Evolutionary conservation across 371 early-diverging fungal genomes (phyloP), one percentile per base, ranked within the genome.

Genomic region (Capniomyces stellatus): DNA sequence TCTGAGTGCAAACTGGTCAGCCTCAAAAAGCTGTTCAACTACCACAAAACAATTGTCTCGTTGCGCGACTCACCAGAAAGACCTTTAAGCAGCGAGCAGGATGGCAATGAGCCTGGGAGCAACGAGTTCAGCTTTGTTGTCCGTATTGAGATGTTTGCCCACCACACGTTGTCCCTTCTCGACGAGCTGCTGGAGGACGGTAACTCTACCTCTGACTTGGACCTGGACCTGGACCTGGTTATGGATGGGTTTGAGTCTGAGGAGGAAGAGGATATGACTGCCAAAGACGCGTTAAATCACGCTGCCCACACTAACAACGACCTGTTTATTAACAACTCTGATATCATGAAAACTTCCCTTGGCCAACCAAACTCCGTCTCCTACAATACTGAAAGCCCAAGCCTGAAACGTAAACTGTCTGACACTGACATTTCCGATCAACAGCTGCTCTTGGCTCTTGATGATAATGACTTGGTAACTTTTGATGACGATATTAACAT

Each of bases 401-500:
- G n/a, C 35, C 15, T 35, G 6, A 35, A 35, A 35, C 35, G 35
- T 10, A 35, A 15, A 15, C 35, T 35, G 6, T 35, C 35, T 15
- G 35, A 35, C 10, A 10, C 35, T 15, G 15, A 15, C 35, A 35
- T 35, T 35, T 15, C n/a, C n/a, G n/a, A n/a, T n/a, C n/a, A n/a
- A n/a, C n/a, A n/a, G n/a, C n/a, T n/a, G n/a, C n/a, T n/a, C n/a
- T n/a, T n/a, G n/a, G n/a, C n/a, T n/a, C n/a, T 49, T 15, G 49
- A 49, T 49, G 49, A 49, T 25, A 49, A 49, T 29, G 49, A 49
- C n/a, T 29, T 49, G 8, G 29, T 49, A 3, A 29, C 23, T 10
- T 49, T 49, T n/a, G 49, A 49, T 49, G 49, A 49, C 25, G 49
- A 49, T 46, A n/a, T n/a, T n/a, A n/a, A n/a, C n/a, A n/a, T n/a